Evolutionary conservation across 1,139 yeast genomes (phyloP).

Genomic region (Candida neerlandica): DNA sequence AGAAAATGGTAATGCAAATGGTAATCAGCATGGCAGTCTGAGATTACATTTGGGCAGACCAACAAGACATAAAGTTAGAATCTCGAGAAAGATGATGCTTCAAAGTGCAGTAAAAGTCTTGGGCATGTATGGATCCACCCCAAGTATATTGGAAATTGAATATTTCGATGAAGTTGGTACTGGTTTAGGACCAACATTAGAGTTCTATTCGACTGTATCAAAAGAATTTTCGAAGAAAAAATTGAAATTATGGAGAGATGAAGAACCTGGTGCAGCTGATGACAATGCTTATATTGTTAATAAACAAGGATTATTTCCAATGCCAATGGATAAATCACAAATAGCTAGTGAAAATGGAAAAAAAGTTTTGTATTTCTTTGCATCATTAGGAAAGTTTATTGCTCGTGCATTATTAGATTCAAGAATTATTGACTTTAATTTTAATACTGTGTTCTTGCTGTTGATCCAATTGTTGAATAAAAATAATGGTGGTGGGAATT

Average conservation of each 20-base stretch:
- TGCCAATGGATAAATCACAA: constrained; percentile 50
- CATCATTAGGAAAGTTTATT: constrained; percentile 75
- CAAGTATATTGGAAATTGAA: constrained; percentile 84
- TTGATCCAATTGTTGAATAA: constrained; percentile 37
- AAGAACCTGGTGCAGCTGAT: constrained; percentile 22
- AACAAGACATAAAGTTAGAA: constrained; percentile 76
- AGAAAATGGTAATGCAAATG: constrained; percentile 15
- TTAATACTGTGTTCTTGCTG: constrained; percentile 71
- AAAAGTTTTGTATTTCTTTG: constrained; percentile 56
- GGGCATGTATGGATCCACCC: constrained; percentile 74
- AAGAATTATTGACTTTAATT: constrained; percentile 79
- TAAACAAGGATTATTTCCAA: constrained; percentile 69
- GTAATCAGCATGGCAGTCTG: constrained; percentile 15
- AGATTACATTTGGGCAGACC: constrained; percentile 69
- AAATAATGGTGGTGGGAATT: constrained; percentile 7
- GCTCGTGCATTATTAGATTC: constrained; percentile 89
- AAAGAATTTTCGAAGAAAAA: constrained; percentile 62
- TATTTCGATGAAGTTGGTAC: constrained; percentile 94
- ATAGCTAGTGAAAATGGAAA: constrained; percentile 39
- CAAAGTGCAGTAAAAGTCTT: constrained; percentile 82
- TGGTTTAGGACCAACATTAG: constrained; percentile 94
- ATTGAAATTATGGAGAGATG: constrained; percentile 71
- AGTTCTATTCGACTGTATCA: constrained; percentile 84
- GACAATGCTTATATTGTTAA: constrained; percentile 43
- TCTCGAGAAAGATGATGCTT: constrained; percentile 69